Conservation (phyloP, 1,284 basidiomycete genomes). For the Ganoderma lucidum region DNA sequence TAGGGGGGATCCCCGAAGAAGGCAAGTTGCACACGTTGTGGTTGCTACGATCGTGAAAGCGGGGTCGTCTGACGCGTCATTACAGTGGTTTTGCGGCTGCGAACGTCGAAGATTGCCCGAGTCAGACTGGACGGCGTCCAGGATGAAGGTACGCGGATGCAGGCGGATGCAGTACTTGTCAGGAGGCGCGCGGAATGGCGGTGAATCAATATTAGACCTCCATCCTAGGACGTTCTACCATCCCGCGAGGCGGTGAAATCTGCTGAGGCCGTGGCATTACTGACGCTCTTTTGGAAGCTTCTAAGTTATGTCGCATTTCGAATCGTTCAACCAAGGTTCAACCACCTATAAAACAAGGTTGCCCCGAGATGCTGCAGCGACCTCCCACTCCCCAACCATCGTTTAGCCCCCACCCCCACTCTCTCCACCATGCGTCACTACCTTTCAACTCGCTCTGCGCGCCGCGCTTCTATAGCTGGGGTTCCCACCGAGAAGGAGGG, state of each 20-base stretch:
- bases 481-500: neutral
- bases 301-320: neutral
- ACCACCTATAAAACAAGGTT: neutral
- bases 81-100: neutral
- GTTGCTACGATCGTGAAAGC: neutral
- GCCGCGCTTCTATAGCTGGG: neutral
- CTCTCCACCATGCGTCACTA: neutral
- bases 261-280: neutral
- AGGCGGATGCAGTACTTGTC: neutral
- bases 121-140: neutral
- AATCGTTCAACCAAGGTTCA: neutral
- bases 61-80: neutral
- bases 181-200: neutral
- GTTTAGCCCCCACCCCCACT: neutral
- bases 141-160: neutral
- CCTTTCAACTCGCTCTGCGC: slow-evolving; percentile 2
- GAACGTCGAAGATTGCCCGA: neutral
- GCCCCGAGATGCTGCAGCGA: neutral
- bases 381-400: neutral
- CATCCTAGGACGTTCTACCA: neutral
- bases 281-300: neutral
- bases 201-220: neutral
- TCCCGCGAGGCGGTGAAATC: neutral
- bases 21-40: neutral
- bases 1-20: neutral